Base-by-base conservation (phyloP, 805 yeast genomes). In the Yarrowia sp. region DNA sequence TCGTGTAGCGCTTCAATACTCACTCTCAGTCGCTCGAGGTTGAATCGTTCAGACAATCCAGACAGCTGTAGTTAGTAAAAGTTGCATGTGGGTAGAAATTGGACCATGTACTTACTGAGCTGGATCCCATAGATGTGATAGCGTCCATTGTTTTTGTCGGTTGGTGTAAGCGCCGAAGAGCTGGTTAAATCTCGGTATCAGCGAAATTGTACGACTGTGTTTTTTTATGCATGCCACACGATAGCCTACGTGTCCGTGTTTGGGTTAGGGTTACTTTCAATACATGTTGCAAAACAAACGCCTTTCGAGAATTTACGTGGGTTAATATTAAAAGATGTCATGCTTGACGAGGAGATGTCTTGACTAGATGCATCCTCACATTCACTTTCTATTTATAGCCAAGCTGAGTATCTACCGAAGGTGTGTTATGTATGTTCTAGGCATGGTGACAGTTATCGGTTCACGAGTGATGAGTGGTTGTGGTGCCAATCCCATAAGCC, bases 11-110 rank as follows among this genome's bases (percentile, higher is more conserved):
- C 32, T 26, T 16, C 15, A 19, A 42, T 67, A 75, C 81, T 58
- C 72, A 82, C 82, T 70, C 79, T 80, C 35, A 85, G 72, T 72
- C 83, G 81, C 16, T 85, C 90, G 32, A 85, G 70, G 72, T 81
- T 84, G 71, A 87, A 74, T 69, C 83, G 77, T 58, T 86, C 87
- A 43, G 84, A 71, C 45, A 85, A 71, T 61, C 78, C 82, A 43
- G 84, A 46, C 55, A 63, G 67, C 67, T 63, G 56, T 15, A 14
- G 55, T 59, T 59, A 59, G 65, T 45, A 59, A 56, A 56, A 42
- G 49, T 56, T 59, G 50, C 40, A 11, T 19, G 16, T n/a, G 40
- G 4, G 36, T 8, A 16, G 7, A 26, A 8, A 7, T 9, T n/a
- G 15, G 8, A 26, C n/a, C 26, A 11, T 9, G 22, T 43, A 59